phyloP scores from a whole-genome alignment of 192 early-diverging fungal genomes.

The Paraglomus brasilianum region DNA sequence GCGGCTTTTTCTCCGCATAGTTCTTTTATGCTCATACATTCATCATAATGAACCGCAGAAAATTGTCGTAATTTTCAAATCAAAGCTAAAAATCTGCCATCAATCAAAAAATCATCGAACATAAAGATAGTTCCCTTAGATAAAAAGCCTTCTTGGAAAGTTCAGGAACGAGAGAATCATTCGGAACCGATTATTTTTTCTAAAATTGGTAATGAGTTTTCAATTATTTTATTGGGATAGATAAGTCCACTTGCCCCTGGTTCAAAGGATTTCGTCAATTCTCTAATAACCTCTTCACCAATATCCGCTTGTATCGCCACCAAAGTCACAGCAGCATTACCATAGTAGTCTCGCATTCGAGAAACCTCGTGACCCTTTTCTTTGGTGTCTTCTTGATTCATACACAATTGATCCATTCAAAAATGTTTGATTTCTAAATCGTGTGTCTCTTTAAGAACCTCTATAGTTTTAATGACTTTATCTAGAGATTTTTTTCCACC shows the following conservation, averaged over 20 bases:
- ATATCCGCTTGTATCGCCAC: neutral
- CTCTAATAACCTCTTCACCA: neutral
- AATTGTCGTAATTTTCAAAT: neutral
- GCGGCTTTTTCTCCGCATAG: neutral
- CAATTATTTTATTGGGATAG: too few species aligned
- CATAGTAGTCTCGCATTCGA: neutral
- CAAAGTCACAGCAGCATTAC: constrained; percentile 6
- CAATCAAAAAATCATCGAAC: constrained; percentile 23
- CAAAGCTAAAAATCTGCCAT: neutral
- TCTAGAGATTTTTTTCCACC: too few species aligned
- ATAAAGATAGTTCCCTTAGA: constrained; percentile 8
- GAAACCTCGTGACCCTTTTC: constrained; percentile 6
- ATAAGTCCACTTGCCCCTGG: too few species aligned
- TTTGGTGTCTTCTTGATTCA: neutral
- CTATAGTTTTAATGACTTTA: too few species aligned
- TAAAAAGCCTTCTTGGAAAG: constrained; percentile 10
- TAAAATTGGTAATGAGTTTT: neutral
- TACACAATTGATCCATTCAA: constrained; percentile 19
- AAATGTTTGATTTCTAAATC: constrained; percentile 1
- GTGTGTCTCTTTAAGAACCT: too few species aligned
- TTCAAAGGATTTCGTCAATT: too few species aligned
- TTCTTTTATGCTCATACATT: neutral
- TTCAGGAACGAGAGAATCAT: constrained; percentile 13
- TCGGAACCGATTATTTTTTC: constrained; percentile 13
- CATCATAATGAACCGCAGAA: neutral